Base-by-base conservation (phyloP, 2,329 filamentous ascomycete genomes). In the Botrytis pseudocinerea region DNA sequence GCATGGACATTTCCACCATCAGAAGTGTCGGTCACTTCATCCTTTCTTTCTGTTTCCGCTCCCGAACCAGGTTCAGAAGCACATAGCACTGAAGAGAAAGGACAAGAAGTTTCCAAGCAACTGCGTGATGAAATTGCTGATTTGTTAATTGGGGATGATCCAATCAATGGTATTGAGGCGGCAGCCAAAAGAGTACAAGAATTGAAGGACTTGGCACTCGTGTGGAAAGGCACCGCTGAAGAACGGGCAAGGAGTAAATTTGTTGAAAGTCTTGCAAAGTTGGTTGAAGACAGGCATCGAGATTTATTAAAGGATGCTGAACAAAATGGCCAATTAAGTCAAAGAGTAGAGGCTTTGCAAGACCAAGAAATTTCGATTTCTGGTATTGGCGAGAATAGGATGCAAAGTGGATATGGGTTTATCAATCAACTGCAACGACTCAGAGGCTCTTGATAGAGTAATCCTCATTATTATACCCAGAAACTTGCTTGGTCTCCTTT, bases 141-240 rank as follows among this genome's bases (percentile, higher is more conserved):
- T 48, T 82, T 97, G 4, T 83, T 98, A 20, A 85, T 87, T 22
- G 86, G 85, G 40, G 80, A 86, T 10, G 90, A 91, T 62, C 87
- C 89, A 0, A 85, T 91, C 20, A 86, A 87, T 62, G 93, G 93
- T 25, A 85, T 96, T 14, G 91, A 93, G 76, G 90, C 90, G 73
- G 96, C 96, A 0, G 88, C 88, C 20, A 86, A 87, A 72, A 86
- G 93, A 62, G 90, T 98, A 22, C 91, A 94, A 79, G 90, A 93
- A 80, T 85, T 98, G 72, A 91, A 94, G 79, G 88, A 90, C 75
- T 83, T 98, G 76, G 89, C 90, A 6, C 84, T 84, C n/a, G 90
- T 99, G 35, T 99, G 96, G 95, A 95, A 92, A 81, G 94, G 94
- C n/a, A 98, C 96, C 3, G 92, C 93, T 0, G 96, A 99, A 83